Evolutionary conservation across 192 early-diverging fungal species (phyloP).

Genomic region (Podila minutissima): DNA sequence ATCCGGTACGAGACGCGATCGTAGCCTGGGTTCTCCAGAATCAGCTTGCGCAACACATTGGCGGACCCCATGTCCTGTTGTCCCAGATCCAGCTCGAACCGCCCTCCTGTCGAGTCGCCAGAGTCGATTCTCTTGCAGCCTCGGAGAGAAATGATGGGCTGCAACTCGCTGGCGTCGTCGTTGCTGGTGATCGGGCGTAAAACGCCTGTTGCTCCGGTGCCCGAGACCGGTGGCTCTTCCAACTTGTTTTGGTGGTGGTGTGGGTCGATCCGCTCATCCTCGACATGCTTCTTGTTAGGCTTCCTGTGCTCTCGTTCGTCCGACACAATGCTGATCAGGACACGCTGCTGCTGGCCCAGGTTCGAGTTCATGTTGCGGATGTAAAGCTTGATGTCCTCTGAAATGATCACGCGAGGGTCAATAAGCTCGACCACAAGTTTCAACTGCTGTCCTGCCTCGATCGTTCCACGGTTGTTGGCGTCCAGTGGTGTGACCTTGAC

Average conservation of each 20-base stretch:
- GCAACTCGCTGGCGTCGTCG: slow-evolving; percentile 22
- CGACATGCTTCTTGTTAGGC: slow-evolving; percentile 29
- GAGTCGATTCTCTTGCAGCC: slow-evolving; percentile 74
- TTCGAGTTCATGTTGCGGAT: slow-evolving; percentile 77
- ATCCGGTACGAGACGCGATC: slow-evolving; percentile 72
- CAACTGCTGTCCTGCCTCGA: slow-evolving; percentile 70
- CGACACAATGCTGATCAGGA: slow-evolving; percentile 70
- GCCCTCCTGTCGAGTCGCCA: slow-evolving; percentile 61
- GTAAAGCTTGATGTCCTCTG: slow-evolving; percentile 80
- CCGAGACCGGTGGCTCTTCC: slow-evolving; percentile 5
- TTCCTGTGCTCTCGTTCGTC: slow-evolving; percentile 43
- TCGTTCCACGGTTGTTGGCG: slow-evolving; percentile 61
- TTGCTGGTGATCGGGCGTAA: neutral
- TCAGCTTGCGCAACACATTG: slow-evolving; percentile 69
- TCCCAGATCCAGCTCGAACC: slow-evolving; percentile 83
- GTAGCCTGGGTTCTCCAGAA: slow-evolving; percentile 64
- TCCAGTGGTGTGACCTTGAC: slow-evolving; percentile 68
- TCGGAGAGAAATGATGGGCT: slow-evolving; percentile 63
- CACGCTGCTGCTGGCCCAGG: slow-evolving; percentile 63
- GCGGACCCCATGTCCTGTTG: slow-evolving; percentile 74
- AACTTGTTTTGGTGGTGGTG: slow-evolving; percentile 49
- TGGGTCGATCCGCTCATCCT: slow-evolving; percentile 40
- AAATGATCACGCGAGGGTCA: slow-evolving; percentile 72
- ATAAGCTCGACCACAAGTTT: slow-evolving; percentile 67
- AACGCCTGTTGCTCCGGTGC: neutral